phyloP scores from a whole-genome alignment of 2,329 filamentous ascomycete species.

The Aspergillus novofumigatus region DNA sequence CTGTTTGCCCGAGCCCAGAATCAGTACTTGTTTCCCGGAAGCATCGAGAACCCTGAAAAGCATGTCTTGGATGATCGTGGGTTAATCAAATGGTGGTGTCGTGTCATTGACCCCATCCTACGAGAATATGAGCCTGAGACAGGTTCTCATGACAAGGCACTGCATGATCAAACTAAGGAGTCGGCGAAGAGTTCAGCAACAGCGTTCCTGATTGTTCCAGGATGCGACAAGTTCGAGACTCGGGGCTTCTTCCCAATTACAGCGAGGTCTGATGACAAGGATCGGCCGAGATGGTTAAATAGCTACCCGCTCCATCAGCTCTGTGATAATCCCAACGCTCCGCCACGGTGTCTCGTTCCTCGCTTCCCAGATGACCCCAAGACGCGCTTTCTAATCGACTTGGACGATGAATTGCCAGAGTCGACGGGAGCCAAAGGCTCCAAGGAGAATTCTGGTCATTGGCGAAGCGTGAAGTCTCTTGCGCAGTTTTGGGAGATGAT shows the following conservation, averaged over 20 bases:
- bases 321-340: slow-evolving; percentile 62
- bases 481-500: slow-evolving; percentile 99
- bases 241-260: slow-evolving; percentile 68
- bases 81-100: slow-evolving; percentile 94
- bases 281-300: slow-evolving; percentile 45
- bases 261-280: slow-evolving; percentile 35
- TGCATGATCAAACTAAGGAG: slow-evolving; percentile 24
- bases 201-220: slow-evolving; percentile 82
- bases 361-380: slow-evolving; percentile 95
- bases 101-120: slow-evolving; percentile 73
- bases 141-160: slow-evolving; percentile 27
- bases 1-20: slow-evolving; percentile 88
- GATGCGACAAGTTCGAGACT: slow-evolving; percentile 76
- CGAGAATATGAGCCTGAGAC: slow-evolving; percentile 43
- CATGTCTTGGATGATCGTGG: slow-evolving; percentile 89
- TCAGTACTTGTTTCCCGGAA: slow-evolving; percentile 93
- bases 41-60: slow-evolving; percentile 76
- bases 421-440: slow-evolving; percentile 23
- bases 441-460: slow-evolving; percentile 58
- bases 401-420: slow-evolving; percentile 72
- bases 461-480: slow-evolving; percentile 77
- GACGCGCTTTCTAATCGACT: slow-evolving; percentile 77
- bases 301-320: slow-evolving; percentile 73
- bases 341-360: slow-evolving; percentile 79
- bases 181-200: slow-evolving; percentile 47